phyloP scores from a whole-genome alignment of 139 green algal species.

The Nannochloris sp. region DNA sequence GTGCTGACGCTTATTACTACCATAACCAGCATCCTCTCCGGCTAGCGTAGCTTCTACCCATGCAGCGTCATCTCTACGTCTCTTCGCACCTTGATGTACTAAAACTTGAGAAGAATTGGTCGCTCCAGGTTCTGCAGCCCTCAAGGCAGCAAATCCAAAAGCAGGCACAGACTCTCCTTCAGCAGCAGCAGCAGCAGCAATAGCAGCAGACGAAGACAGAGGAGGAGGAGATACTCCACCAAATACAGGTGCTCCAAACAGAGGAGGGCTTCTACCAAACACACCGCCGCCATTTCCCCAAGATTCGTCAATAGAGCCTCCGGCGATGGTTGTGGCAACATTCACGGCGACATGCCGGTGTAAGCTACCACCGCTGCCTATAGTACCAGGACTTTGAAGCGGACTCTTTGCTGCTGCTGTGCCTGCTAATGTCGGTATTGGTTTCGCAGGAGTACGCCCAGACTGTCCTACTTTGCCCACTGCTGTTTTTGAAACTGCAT shows the following conservation, averaged over 20 bases:
- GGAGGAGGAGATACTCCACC: neutral
- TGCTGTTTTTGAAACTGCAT: neutral
- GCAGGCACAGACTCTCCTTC: neutral
- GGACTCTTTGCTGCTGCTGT: no score
- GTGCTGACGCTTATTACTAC: neutral
- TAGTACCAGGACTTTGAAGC: no score
- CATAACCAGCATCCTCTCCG: no score
- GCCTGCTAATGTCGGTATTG: neutral
- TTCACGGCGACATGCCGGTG: neutral
- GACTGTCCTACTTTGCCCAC: neutral
- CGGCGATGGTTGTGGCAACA: conserved; percentile 15
- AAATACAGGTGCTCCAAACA: neutral
- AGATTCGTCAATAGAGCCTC: neutral
- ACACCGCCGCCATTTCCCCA: neutral
- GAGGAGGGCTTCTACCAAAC: no score
- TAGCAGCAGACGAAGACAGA: neutral
- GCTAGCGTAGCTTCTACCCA: conserved; percentile 10
- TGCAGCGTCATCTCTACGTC: conserved; percentile 7
- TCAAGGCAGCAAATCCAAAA: conserved; percentile 18
- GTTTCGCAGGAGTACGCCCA: neutral
- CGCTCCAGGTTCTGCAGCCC: neutral
- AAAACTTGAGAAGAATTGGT: neutral
- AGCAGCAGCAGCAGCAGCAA: neutral
- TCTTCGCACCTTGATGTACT: conserved; percentile 7
- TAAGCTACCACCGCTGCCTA: neutral